Evolutionary conservation across 352 stramenopile species (phyloP).

Genomic region (Phytophthora chlamydospora): DNA sequence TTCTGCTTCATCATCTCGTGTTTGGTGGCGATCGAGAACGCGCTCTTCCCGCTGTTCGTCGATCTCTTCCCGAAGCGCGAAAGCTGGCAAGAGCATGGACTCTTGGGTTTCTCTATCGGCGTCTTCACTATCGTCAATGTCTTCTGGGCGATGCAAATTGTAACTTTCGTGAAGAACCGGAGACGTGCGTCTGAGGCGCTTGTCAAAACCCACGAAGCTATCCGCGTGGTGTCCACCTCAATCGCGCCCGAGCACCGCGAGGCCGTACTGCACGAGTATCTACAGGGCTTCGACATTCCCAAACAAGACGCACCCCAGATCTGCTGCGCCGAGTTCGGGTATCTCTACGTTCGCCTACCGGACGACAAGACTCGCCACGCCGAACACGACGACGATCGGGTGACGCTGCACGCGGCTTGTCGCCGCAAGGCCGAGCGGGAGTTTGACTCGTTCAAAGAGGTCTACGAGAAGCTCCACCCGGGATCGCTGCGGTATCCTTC

Average conservation of each 20-base stretch:
- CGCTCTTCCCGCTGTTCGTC: conserved; percentile 48
- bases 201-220: conserved; percentile 46
- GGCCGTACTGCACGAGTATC: conserved; percentile 31
- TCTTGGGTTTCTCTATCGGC: conserved; percentile 43
- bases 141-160: conserved; percentile 36
- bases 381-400: conserved; percentile 15
- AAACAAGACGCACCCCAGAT: conserved; percentile 31
- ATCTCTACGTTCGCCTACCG: conserved; percentile 41
- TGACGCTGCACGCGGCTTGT: conserved; percentile 9
- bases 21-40: conserved; percentile 61
- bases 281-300: conserved; percentile 20
- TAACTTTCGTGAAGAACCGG: conserved; percentile 39
- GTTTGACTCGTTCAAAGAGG: conserved; percentile 31
- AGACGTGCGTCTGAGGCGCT: conserved; percentile 25
- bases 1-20: conserved; percentile 69
- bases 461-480: conserved; percentile 30
- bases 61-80: conserved; percentile 18
- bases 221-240: conserved; percentile 37
- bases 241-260: conserved; percentile 38
- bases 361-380: conserved; percentile 28
- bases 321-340: conserved; percentile 33
- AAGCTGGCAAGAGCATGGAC: conserved; percentile 37
- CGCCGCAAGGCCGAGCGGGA: conserved; percentile 28
- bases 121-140: conserved; percentile 54
- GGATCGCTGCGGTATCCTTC: conserved; percentile 11